A percentile compares a stretch with the other conserved stretches of the same genome.
Conservation (phyloP, 345 rosid genomes). For the Punica granatum region DNA sequence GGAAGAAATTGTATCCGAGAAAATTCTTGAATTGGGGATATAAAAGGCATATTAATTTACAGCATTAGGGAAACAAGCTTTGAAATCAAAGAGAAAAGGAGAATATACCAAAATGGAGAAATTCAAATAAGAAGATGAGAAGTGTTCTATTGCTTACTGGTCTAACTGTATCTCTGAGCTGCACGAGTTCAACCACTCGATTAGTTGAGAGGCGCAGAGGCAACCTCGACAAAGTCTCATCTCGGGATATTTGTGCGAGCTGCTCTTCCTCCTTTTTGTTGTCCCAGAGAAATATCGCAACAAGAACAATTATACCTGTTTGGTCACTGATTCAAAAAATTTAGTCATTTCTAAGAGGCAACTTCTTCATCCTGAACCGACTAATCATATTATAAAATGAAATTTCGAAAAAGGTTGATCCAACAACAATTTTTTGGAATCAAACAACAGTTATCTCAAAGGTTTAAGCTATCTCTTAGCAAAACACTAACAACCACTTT, state of each 20-base stretch:
- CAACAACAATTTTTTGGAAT: too few species aligned
- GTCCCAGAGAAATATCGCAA: slow-evolving; percentile 77
- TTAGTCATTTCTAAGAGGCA: slow-evolving; percentile 32
- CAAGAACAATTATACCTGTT: slow-evolving; percentile 73
- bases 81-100: not conserved
- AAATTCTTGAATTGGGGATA: too few species aligned
- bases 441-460: too few species aligned
- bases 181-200: slow-evolving; percentile 89
- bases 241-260: slow-evolving; percentile 75
- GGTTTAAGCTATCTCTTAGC: too few species aligned
- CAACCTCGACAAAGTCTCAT: slow-evolving; percentile 88
- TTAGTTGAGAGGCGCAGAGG: slow-evolving; percentile 88
- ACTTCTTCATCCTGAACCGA: not conserved
- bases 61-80: not conserved
- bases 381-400: not conserved
- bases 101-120: not conserved
- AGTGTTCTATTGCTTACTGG: slow-evolving; percentile 48
- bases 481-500: too few species aligned
- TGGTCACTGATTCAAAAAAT: slow-evolving; percentile 54
- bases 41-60: not conserved
- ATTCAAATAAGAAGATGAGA: slow-evolving; percentile 1
- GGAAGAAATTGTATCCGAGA: too few species aligned
- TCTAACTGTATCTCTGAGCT: slow-evolving; percentile 84
- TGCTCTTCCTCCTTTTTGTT: slow-evolving; percentile 97
- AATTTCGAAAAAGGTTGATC: not conserved